These are phyloP conservation scores for Spiromastix sp. DNA, from an alignment of 2,329 filamentous ascomycete species.

Conservation along the genomic window DNA sequence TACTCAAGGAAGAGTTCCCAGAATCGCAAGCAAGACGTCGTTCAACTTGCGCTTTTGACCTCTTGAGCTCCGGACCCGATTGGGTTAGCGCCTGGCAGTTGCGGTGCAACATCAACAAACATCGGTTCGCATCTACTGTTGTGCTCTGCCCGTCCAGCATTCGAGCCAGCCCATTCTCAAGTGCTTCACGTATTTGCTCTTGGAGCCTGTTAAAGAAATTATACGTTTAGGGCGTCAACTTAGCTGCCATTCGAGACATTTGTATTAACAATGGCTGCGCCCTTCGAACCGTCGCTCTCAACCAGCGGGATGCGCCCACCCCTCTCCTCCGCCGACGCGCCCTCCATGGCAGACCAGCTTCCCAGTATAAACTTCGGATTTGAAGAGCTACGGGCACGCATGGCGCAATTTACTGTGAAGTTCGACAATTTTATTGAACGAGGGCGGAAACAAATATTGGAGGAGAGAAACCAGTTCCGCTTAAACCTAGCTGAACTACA, in stretches of 20 bases:
- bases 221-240: too few species aligned
- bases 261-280: slow-evolving; percentile 1
- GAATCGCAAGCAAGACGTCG: too few species aligned
- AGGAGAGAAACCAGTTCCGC: slow-evolving; percentile 89
- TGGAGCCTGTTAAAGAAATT: too few species aligned
- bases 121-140: too few species aligned
- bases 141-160: too few species aligned
- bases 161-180: too few species aligned
- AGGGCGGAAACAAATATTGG: slow-evolving; percentile 76
- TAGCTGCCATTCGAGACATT: background rate
- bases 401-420: slow-evolving; percentile 79
- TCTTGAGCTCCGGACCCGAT: background rate
- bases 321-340: slow-evolving; percentile 40
- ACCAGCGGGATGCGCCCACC: slow-evolving; percentile 43
- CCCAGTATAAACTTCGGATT: slow-evolving; percentile 93
- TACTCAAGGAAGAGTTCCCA: too few species aligned
- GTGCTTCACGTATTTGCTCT: too few species aligned
- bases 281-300: slow-evolving; percentile 49
- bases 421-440: slow-evolving; percentile 94
- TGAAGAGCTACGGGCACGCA: slow-evolving; percentile 86
- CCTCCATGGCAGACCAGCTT: slow-evolving; percentile 56
- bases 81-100: slow-evolving; percentile 1
- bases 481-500: slow-evolving; percentile 83
- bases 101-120: slow-evolving; percentile 6
- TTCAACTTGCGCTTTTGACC: too few species aligned